Conservation (phyloP, 805 yeast genomes). For the Ogataea allantospora region DNA sequence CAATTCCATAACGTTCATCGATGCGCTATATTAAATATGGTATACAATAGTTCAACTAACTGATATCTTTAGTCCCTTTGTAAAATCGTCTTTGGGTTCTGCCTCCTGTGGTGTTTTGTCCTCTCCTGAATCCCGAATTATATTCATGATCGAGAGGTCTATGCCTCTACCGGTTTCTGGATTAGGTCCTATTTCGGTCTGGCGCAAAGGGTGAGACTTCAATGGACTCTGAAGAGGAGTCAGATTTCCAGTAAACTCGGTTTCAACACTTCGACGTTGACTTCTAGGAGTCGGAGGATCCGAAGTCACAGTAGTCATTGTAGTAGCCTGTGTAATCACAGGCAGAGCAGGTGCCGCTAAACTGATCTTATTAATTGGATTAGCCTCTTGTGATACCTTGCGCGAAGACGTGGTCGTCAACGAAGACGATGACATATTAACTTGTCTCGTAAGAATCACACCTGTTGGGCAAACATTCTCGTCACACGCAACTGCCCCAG, state of each 20-base stretch:
- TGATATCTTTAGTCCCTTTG: slow-evolving; percentile 14
- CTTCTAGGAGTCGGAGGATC: slow-evolving; percentile 22
- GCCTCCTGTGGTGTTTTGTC: not conserved
- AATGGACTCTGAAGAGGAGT: slow-evolving; percentile 15
- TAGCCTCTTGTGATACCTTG: slow-evolving; percentile 22
- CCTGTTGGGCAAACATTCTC: slow-evolving; percentile 16
- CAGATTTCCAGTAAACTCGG: slow-evolving; percentile 15
- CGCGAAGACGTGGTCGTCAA: slow-evolving; percentile 23
- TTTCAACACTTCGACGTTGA: slow-evolving; percentile 14
- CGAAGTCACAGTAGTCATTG: slow-evolving; percentile 30
- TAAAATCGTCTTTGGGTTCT: slow-evolving; percentile 6
- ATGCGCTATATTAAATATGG: slow-evolving; percentile 5
- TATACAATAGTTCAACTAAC: slow-evolving; percentile 7
- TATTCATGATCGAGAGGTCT: slow-evolving; percentile 4
- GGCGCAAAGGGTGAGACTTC: slow-evolving; percentile 12
- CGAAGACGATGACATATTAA: slow-evolving; percentile 19
- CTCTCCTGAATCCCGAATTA: slow-evolving; percentile 2
- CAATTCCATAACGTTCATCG: slow-evolving; percentile 17
- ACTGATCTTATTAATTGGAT: slow-evolving; percentile 31
- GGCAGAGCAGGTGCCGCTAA: slow-evolving; percentile 36
- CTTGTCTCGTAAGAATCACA: slow-evolving; percentile 5
- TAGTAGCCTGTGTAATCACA: slow-evolving; percentile 36
- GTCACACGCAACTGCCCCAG: slow-evolving; percentile 8
- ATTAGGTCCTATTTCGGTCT: slow-evolving; percentile 4
- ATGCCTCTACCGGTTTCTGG: slow-evolving; percentile 1